Evolutionary conservation across 192 early-diverging fungal species (phyloP), one percentile per base, ranked within the genome.

Genomic region (Spinellus fusiger): DNA sequence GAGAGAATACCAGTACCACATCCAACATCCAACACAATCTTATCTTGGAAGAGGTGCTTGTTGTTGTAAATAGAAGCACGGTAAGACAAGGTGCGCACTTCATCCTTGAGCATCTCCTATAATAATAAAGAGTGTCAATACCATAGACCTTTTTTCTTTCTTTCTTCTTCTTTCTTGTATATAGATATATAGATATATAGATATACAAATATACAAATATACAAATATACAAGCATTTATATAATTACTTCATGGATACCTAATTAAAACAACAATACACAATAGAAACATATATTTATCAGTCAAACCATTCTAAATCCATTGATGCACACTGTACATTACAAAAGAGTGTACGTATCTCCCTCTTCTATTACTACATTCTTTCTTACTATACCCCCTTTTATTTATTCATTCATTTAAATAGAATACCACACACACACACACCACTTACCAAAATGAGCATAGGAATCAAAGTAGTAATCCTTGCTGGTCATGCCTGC

Each of bases 381-480:
- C 68, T 58, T 63, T 60, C 62, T 69, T 65, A 37, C 34, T 16
- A 28, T 26, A n/a, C 65, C 65, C 10, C 5, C 1, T 29, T 38
- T 38, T 38, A 38, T 38, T 38, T 9, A 56, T 70, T n/a, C n/a
- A n/a, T n/a, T n/a, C n/a, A n/a, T n/a, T n/a, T n/a, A n/a, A n/a
- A n/a, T n/a, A n/a, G n/a, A n/a, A n/a, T n/a, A n/a, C n/a, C n/a
- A n/a, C n/a, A n/a, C n/a, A n/a, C n/a, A n/a, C n/a, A n/a, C n/a
- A n/a, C n/a, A 23, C 12, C 12, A 70, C 65, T 71, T 77, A 85
- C 90, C 90, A 70, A 91, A 95, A 81, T 93, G 90, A 20, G 96
- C 92, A 80, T 97, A 99, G 40, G 94, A 97, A 80, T 99, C 93
- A 85, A 97, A 99, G 86, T 99, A 99, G 74, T 97, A 97, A 77